Evolutionary conservation across 2,329 filamentous ascomycete genomes (phyloP), one percentile per base, ranked within the genome.

Genomic region (Fusarium sulawesiense): DNA sequence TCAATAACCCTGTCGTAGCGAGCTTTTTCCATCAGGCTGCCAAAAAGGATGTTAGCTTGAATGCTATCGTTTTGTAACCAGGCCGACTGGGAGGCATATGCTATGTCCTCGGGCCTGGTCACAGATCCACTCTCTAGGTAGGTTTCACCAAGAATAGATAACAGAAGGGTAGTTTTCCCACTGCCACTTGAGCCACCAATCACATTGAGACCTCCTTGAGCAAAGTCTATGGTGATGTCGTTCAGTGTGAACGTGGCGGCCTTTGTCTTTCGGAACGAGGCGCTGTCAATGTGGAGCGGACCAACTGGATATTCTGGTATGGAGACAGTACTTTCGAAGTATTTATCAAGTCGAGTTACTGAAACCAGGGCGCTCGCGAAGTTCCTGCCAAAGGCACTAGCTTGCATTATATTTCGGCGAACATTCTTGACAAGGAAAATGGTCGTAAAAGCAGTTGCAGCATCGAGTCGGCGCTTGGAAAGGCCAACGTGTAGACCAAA

Each of bases 11-110:
- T 79, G 42, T 86, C 80, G 71, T 91, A 91, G 21, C 86, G 82
- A n/a, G 73, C 68, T 62, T 82, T 77, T 60, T 89, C 86, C 70
- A 86, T 84, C 10, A 79, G 70, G 37, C 81, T 84, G 18, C 85
- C 84, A 66, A 89, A 88, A 4, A 88, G 72, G 45, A 89, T 84
- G 54, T 89, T 89, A 45, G 85, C 82, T 45, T 82, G 82, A 44
- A 89, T 82, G 0, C 85, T 86, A 32, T 85, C 85, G 57, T 87
- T 88, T 71, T 88, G 86, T 7, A 89, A 78, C 87, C 87, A 89
- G 0, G 87, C 78, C 4, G 84, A 85, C 63, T 89, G 87, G 3
- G 87, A 87, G 9, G 86, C 85, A 75, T 86, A 89, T 0, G 86
- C 87, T 29, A 88, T 80, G 58, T 88, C 86, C 21, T 79, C 78